phyloP scores from a whole-genome alignment of 352 stramenopile species.

The Peronospora belbahrii region DNA sequence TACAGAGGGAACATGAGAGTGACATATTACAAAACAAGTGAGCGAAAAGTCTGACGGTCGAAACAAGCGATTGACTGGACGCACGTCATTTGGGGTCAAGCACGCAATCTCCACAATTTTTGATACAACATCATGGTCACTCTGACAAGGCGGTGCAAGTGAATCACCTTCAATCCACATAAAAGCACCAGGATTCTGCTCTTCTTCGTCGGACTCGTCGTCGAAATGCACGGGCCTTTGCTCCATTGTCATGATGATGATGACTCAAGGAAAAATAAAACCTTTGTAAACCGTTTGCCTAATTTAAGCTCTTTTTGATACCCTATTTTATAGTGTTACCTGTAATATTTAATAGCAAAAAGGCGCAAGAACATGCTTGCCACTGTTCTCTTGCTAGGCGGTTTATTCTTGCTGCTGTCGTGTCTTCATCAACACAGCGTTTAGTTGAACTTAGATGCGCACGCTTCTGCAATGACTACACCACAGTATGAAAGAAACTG shows the following conservation, averaged over 20 bases:
- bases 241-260: constrained; percentile 3
- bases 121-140: constrained; percentile 45
- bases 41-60: not conserved
- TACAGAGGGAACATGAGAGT: constrained; percentile 5
- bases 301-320: too few relatives aligned
- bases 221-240: constrained; percentile 22
- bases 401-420: constrained; percentile 13
- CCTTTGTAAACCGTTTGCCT: not conserved
- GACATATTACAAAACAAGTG: not conserved
- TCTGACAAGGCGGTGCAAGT: constrained; percentile 50
- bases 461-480: constrained; percentile 60
- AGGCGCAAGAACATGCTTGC: too few relatives aligned
- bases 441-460: constrained; percentile 66
- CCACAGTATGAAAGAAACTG: constrained; percentile 71
- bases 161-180: constrained; percentile 67
- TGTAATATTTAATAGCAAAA: constrained; percentile 13
- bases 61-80: constrained; percentile 2
- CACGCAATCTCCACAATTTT: constrained; percentile 46
- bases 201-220: constrained; percentile 31
- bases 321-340: too few relatives aligned
- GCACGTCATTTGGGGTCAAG: constrained; percentile 35
- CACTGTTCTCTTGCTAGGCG: constrained; percentile 15
- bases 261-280: not conserved
- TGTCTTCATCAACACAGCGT: constrained; percentile 48
- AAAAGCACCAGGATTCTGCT: constrained; percentile 36